A percentile compares a stretch with the other conserved stretches of the same genome.
Evolutionary conservation across 75 land plant species (phyloP).

Genomic region (Azolla pinnata): DNA sequence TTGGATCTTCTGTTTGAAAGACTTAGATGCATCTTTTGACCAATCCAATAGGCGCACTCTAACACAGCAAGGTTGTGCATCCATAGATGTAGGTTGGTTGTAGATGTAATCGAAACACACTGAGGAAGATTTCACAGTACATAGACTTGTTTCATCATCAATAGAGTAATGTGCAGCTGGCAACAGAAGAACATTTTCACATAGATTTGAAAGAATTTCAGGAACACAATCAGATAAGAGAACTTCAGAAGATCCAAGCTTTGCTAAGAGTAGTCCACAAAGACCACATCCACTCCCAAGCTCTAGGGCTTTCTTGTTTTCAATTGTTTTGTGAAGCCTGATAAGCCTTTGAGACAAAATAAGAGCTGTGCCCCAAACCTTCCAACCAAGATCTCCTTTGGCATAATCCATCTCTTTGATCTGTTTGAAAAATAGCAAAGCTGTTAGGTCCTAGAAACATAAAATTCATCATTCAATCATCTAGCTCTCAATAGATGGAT

Average conservation of each 20-base stretch:
- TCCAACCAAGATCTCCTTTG: constrained; percentile 24
- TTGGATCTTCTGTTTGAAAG: too few species aligned
- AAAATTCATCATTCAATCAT: too few species aligned
- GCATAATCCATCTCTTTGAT: constrained; percentile 18
- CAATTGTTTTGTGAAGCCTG: constrained; percentile 5
- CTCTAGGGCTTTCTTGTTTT: constrained; percentile 15
- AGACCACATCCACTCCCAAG: constrained; percentile 33
- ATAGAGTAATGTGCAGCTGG: too few species aligned
- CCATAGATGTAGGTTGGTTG: too few species aligned
- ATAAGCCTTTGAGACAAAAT: constrained; percentile 14
- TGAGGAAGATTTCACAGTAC: too few species aligned
- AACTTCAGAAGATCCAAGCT: constrained; percentile 22
- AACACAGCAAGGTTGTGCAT: too few species aligned
- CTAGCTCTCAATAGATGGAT: too few species aligned
- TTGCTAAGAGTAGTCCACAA: constrained; percentile 16
- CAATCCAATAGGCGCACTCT: constrained; percentile 18
- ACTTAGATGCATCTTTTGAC: constrained; percentile 14
- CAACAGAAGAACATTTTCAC: constrained; percentile 8
- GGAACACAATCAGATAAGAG: constrained; percentile 18
- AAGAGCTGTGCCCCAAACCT: constrained; percentile 26
- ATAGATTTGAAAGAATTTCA: constrained; percentile 15
- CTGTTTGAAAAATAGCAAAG: too few species aligned
- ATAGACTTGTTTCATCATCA: too few species aligned
- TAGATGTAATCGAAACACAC: too few species aligned
- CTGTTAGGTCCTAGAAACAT: too few species aligned